Conservation (phyloP, 805 yeast genomes). For the Candida ipomoeae region DNA sequence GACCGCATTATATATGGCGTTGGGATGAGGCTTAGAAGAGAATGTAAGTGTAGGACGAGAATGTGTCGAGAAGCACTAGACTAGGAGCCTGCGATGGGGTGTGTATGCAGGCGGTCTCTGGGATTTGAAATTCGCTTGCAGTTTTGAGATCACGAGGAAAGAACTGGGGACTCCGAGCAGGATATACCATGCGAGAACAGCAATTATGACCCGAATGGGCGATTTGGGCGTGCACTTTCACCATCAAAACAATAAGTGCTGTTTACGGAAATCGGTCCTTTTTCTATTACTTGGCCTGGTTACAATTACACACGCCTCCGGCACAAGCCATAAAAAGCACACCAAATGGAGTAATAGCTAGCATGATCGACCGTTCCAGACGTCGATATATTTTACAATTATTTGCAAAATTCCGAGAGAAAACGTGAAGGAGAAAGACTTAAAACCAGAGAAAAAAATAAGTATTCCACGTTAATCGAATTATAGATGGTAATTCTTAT, state of each 20-base stretch:
- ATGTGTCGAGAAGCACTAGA: conserved; percentile 1
- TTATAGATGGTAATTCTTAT: too few relatives aligned
- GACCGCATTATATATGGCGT: conserved; percentile 12
- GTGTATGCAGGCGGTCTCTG: not conserved
- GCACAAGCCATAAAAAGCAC: not conserved
- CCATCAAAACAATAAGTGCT: not conserved
- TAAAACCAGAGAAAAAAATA: not conserved
- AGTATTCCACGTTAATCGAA: too few relatives aligned
- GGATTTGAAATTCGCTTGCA: not conserved
- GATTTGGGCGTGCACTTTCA: not conserved
- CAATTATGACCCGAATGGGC: not conserved
- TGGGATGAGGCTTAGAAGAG: not conserved
- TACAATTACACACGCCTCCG: not conserved
- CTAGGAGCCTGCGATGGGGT: not conserved
- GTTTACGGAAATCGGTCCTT: not conserved
- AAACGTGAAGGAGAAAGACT: too few relatives aligned
- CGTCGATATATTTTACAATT: not conserved
- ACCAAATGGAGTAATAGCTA: not conserved
- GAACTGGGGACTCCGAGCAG: not conserved
- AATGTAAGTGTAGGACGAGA: not conserved
- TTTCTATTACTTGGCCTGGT: not conserved
- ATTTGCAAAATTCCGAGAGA: not conserved
- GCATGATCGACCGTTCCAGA: not conserved
- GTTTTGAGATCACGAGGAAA: not conserved
- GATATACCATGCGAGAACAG: not conserved